Percentiles rank a stretch among this genome's conserved stretches.
Evolutionary conservation across 768 basidiomycete genomes (phyloP).

Genomic region (Tricholoma flavovirens): DNA sequence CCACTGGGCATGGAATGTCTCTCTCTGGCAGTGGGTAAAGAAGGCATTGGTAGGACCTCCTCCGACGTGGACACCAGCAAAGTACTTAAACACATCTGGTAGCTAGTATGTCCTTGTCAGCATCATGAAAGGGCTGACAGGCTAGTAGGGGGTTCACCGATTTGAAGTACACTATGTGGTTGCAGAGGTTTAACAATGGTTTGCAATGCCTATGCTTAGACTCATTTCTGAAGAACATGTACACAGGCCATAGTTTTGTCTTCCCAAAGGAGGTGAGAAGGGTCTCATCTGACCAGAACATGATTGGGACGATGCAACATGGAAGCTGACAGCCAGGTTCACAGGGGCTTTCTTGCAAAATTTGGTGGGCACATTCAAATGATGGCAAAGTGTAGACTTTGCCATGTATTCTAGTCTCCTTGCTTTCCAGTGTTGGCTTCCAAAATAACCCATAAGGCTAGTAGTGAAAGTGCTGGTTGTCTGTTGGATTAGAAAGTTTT

Average conservation of each 20-base stretch:
- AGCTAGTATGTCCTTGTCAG: not conserved
- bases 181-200: constrained; percentile 14
- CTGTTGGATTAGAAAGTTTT: too few species aligned
- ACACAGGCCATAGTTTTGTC: too few species aligned
- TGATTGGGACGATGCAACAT: too few species aligned
- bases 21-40: constrained; percentile 18
- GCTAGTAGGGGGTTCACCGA: constrained; percentile 17
- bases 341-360: not conserved
- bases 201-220: constrained; percentile 27
- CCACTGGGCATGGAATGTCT: constrained; percentile 24
- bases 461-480: too few species aligned
- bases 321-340: too few species aligned
- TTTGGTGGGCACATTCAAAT: constrained; percentile 6
- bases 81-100: constrained; percentile 3
- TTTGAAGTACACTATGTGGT: constrained; percentile 23
- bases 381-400: constrained; percentile 17
- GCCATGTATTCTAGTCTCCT: constrained; percentile 7
- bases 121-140: not conserved
- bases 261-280: too few species aligned
- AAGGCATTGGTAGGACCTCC: not conserved
- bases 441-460: constrained; percentile 16
- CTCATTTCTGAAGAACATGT: constrained; percentile 26
- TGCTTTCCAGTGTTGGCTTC: not conserved
- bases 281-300: too few species aligned
- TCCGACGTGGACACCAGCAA: not conserved